Evolutionary conservation across 208 protist genomes (phyloP).

Genomic region (Trypanosoma mega): DNA sequence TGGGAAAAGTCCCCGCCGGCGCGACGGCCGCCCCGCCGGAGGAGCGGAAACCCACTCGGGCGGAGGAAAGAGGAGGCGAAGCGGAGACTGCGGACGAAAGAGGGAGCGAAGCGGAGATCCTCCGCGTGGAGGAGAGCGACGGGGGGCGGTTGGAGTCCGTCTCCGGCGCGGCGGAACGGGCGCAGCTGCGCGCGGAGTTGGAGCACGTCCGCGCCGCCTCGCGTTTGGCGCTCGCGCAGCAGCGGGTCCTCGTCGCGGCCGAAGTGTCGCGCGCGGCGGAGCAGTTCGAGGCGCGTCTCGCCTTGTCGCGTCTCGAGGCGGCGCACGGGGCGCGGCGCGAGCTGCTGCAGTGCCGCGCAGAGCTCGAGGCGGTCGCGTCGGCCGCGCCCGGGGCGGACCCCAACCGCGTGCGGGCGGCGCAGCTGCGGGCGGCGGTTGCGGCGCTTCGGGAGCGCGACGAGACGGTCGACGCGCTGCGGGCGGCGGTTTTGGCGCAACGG

Average conservation of each 20-base stretch:
- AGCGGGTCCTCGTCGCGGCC: conserved; percentile 18
- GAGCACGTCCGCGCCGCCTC: conserved; percentile 37
- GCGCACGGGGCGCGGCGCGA: conserved; percentile 20
- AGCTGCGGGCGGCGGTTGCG: conserved; percentile 1
- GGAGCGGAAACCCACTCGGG: too few species aligned
- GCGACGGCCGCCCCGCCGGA: too few species aligned
- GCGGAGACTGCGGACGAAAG: neutral
- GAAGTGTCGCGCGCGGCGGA: conserved; percentile 24
- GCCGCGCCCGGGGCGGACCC: conserved; percentile 3
- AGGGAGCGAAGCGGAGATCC: neutral
- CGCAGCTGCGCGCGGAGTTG: conserved; percentile 37
- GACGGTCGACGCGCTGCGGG: conserved; percentile 3
- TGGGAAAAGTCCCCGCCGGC: conserved; percentile 27
- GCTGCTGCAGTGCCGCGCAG: conserved; percentile 5
- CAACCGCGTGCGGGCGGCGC: neutral
- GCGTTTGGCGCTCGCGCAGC: conserved; percentile 41
- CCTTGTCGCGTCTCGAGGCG: conserved; percentile 17
- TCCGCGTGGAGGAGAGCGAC: neutral
- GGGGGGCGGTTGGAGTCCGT: too few species aligned
- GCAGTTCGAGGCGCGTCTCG: conserved; percentile 23
- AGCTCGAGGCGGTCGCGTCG: conserved; percentile 4
- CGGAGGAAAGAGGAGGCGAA: too few species aligned
- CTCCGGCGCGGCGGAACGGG: too few species aligned
- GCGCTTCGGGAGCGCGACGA: conserved; percentile 13
- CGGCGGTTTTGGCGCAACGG: too few species aligned